Conservation (phyloP, 768 basidiomycete species). For the Cystobasidium ongulense region DNA sequence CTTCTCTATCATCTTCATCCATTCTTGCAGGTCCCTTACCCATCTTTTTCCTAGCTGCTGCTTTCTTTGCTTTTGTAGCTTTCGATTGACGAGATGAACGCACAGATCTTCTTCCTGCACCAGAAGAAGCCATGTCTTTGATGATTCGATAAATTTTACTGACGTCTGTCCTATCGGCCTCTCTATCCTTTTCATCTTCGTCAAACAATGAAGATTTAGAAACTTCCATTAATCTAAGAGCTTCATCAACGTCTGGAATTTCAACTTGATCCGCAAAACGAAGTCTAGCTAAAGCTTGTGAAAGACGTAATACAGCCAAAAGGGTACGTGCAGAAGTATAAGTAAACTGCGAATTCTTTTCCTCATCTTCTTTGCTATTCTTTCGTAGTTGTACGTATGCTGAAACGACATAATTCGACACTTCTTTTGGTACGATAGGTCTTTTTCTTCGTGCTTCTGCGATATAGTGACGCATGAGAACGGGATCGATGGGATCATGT, state of each 20-base stretch:
- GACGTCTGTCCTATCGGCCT: conserved; percentile 67
- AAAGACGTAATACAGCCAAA: conserved; percentile 82
- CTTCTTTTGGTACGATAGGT: conserved; percentile 76
- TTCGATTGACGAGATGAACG: conserved; percentile 34
- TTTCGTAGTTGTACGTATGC: conserved; percentile 93
- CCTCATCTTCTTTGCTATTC: conserved; percentile 79
- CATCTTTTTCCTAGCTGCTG: conserved; percentile 42
- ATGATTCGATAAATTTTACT: conserved; percentile 85
- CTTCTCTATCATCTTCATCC: conserved; percentile 39
- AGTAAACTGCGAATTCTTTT: conserved; percentile 75
- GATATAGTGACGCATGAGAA: conserved; percentile 90
- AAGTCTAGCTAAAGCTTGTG: conserved; percentile 87
- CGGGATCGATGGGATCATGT: conserved; percentile 72
- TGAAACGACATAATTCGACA: conserved; percentile 87
- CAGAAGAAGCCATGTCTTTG: conserved; percentile 61
- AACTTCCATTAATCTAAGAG: conserved; percentile 90
- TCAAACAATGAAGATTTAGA: conserved; percentile 84
- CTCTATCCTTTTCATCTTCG: conserved; percentile 60
- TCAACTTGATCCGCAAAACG: conserved; percentile 73
- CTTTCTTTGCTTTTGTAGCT: conserved; percentile 25
- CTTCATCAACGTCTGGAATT: conserved; percentile 87
- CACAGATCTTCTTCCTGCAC: conserved; percentile 27
- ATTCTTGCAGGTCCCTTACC: conserved; percentile 29
- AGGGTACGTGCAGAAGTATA: conserved; percentile 96
- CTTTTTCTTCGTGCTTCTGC: conserved; percentile 78